Conservation (phyloP, 2,329 filamentous ascomycete species). For the Fusarium chaquense region DNA sequence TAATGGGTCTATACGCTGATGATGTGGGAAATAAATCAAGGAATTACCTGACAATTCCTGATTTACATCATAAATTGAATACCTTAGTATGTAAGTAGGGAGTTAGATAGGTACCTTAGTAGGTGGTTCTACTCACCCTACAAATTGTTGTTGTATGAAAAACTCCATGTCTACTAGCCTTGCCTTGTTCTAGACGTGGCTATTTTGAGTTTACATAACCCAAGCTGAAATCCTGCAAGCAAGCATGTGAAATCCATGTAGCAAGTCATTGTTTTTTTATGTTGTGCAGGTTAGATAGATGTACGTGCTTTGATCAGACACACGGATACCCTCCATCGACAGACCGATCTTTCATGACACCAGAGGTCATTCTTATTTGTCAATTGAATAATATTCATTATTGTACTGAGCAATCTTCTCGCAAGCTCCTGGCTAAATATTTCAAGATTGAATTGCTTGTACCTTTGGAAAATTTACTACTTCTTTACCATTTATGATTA, state of each 20-base stretch:
- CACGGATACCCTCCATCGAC: not conserved
- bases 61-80: not conserved
- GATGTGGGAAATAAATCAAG: constrained; percentile 10
- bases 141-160: too few relatives aligned
- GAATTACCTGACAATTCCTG: constrained; percentile 2
- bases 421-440: too few relatives aligned
- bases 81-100: not conserved
- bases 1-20: constrained; percentile 10
- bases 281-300: not conserved
- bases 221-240: not conserved
- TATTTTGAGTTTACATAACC: constrained; percentile 3
- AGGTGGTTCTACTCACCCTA: too few relatives aligned
- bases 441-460: not conserved
- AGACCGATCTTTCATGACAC: constrained; percentile 1
- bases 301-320: not conserved
- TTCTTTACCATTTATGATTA: not conserved
- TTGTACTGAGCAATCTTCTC: not conserved
- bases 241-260: constrained; percentile 18
- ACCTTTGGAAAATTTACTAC: not conserved
- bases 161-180: not conserved
- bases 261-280: not conserved
- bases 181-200: constrained; percentile 7
- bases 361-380: not conserved
- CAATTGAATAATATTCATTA: not conserved
- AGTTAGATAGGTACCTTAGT: too few relatives aligned